These are phyloP conservation scores for Pseudozyma pruni DNA, from an alignment of 1,284 basidiomycete genomes.

Conservation along the genomic window DNA sequence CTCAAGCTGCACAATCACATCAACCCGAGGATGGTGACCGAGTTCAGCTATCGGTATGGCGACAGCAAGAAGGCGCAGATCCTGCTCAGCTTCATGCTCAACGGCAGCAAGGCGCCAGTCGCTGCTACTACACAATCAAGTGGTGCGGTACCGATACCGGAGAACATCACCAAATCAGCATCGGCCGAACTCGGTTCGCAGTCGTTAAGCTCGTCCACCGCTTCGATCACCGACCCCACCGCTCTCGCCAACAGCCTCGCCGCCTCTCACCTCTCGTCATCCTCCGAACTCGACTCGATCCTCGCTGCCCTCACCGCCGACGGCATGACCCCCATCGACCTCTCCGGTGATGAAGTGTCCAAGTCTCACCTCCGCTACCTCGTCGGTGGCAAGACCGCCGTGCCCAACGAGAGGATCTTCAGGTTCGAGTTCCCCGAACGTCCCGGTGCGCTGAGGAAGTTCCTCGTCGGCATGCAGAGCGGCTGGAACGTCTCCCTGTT, in stretches of 20 bases:
- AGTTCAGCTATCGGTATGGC: conserved; percentile 90
- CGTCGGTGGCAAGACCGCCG: conserved; percentile 76
- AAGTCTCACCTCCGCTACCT: conserved; percentile 95
- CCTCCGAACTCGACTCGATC: conserved; percentile 49
- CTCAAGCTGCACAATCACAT: conserved; percentile 86
- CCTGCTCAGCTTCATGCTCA: conserved; percentile 88
- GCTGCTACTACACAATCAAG: conserved; percentile 2
- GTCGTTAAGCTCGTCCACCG: conserved; percentile 5
- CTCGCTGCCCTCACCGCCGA: conserved; percentile 73
- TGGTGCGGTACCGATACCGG: conserved; percentile 22
- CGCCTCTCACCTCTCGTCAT: conserved; percentile 3
- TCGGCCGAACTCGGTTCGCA: not conserved
- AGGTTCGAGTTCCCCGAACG: conserved; percentile 98
- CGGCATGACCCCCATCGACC: conserved; percentile 84
- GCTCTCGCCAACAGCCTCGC: conserved; percentile 11
- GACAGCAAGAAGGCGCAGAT: conserved; percentile 76
- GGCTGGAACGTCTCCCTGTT: conserved; percentile 96
- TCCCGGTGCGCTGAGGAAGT: conserved; percentile 88
- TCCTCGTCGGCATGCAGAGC: conserved; percentile 76
- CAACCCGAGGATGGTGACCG: conserved; percentile 91
- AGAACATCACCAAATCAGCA: not conserved
- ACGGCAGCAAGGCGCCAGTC: conserved; percentile 54
- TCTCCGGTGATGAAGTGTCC: conserved; percentile 93
- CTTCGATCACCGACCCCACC: conserved; percentile 6
- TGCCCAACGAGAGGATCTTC: conserved; percentile 88